A percentile compares a stretch with the other conserved stretches of the same genome.
phyloP scores from a whole-genome alignment of 495 filamentous ascomycete species.

The Lineolata rhizophorae region DNA sequence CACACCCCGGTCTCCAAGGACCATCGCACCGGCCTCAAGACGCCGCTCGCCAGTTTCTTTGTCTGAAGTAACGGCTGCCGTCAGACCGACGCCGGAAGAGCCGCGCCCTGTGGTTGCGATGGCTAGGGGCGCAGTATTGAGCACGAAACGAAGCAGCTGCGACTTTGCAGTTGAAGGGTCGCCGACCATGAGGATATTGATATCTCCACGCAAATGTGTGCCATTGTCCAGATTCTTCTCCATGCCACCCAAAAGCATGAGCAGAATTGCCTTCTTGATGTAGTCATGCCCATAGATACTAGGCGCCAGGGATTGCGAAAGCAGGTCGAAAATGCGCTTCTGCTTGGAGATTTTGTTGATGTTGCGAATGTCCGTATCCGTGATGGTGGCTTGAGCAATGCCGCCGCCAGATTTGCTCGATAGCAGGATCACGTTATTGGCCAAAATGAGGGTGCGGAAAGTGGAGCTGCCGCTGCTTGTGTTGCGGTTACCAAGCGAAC shows the following conservation, averaged over 20 bases:
- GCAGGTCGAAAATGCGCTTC: slow-evolving; percentile 74
- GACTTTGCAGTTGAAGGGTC: slow-evolving; percentile 98
- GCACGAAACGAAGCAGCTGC: slow-evolving; percentile 86
- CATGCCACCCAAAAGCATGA: slow-evolving; percentile 95
- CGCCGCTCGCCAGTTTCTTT: slow-evolving; percentile 94
- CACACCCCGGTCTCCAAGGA: slow-evolving; percentile 87
- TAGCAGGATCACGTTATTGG: slow-evolving; percentile 86
- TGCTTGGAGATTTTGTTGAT: slow-evolving; percentile 97
- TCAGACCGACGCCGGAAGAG: slow-evolving; percentile 95
- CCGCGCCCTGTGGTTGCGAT: slow-evolving; percentile 96
- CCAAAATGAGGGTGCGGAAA: slow-evolving; percentile 81
- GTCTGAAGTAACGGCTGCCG: slow-evolving; percentile 85
- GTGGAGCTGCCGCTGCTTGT: slow-evolving; percentile 66
- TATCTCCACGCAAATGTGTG: slow-evolving; percentile 92
- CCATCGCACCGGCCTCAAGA: slow-evolving; percentile 96
- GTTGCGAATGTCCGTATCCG: slow-evolving; percentile 94
- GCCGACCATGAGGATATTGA: slow-evolving; percentile 98
- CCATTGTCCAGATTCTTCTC: slow-evolving; percentile 98
- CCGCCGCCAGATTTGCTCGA: slow-evolving; percentile 93
- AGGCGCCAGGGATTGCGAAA: slow-evolving; percentile 92
- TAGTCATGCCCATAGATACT: slow-evolving; percentile 95
- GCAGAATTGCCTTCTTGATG: slow-evolving; percentile 92
- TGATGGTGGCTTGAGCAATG: slow-evolving; percentile 76
- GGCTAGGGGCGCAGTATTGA: slow-evolving; percentile 90
- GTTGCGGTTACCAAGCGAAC: slow-evolving; percentile 86